phyloP scores from a whole-genome alignment of 768 basidiomycete species.

The Mycena galopus region DNA sequence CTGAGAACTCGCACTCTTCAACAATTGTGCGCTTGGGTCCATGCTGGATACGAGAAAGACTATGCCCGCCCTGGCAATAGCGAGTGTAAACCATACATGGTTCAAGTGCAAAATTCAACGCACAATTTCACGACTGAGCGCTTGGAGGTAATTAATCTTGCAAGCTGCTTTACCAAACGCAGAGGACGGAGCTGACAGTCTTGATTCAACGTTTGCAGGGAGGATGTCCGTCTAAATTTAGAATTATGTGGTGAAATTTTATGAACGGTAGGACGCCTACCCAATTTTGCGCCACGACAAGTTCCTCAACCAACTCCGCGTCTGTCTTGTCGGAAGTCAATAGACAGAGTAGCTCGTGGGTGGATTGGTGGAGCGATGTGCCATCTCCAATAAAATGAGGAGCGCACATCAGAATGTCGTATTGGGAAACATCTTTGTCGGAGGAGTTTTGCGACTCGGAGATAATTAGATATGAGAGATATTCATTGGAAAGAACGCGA shows the following conservation, averaged over 20 bases:
- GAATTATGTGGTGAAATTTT: not conserved
- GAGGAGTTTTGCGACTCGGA: conserved; percentile 25
- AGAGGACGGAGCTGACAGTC: conserved; percentile 37
- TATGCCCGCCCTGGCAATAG: conserved; percentile 68
- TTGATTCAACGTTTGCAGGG: conserved; percentile 45
- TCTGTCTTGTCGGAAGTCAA: conserved; percentile 47
- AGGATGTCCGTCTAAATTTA: conserved; percentile 35
- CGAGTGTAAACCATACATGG: not conserved
- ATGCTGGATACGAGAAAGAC: conserved; percentile 57
- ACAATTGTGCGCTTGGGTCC: conserved; percentile 51
- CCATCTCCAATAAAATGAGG: conserved; percentile 80
- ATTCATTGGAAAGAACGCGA: conserved; percentile 64
- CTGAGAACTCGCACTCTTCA: conserved; percentile 45
- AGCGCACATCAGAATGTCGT: conserved; percentile 68
- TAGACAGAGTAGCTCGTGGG: conserved; percentile 70
- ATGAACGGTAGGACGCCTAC: conserved; percentile 22
- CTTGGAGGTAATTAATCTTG: conserved; percentile 61
- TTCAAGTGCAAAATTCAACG: conserved; percentile 27
- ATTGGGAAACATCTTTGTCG: conserved; percentile 28
- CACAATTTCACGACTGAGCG: conserved; percentile 62
- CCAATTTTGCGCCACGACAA: conserved; percentile 39
- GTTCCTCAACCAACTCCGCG: conserved; percentile 35
- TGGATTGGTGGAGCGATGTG: conserved; percentile 73
- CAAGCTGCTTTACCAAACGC: conserved; percentile 53
- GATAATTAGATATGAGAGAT: conserved; percentile 64